Conservation (phyloP, 2,329 filamentous ascomycete genomes). For the Pseudogymnoascus sp. region DNA sequence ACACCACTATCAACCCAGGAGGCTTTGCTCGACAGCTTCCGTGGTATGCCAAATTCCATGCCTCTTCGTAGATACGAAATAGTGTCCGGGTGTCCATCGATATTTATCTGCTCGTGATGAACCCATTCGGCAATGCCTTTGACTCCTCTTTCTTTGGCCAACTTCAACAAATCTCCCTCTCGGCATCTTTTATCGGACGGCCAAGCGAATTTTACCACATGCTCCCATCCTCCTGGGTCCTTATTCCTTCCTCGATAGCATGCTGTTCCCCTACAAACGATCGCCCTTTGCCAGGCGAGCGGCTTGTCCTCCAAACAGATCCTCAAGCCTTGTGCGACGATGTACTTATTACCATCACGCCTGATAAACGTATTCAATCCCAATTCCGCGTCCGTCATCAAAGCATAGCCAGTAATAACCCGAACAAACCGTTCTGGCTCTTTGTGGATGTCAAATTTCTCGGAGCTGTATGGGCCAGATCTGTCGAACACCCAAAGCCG, state of each 20-base stretch:
- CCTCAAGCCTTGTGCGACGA: neutral
- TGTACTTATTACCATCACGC: neutral
- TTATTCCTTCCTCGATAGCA: slow-evolving; percentile 18
- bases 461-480: slow-evolving; percentile 19
- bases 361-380: neutral
- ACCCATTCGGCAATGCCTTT: slow-evolving; percentile 23
- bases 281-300: neutral
- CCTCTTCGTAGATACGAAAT: slow-evolving; percentile 21
- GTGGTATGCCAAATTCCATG: slow-evolving; percentile 21
- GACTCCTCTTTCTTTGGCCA: slow-evolving; percentile 12
- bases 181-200: slow-evolving; percentile 22
- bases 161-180: slow-evolving; percentile 15
- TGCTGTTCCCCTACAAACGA: slow-evolving; percentile 17
- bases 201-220: slow-evolving; percentile 29
- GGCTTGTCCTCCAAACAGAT: neutral
- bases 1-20: slow-evolving; percentile 17
- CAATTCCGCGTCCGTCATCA: neutral
- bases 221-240: slow-evolving; percentile 16
- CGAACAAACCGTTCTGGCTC: neutral
- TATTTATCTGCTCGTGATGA: slow-evolving; percentile 22
- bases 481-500: slow-evolving; percentile 29
- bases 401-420: neutral
- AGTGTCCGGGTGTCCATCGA: slow-evolving; percentile 17
- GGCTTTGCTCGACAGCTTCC: slow-evolving; percentile 17
- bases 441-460: neutral